Base-by-base conservation (phyloP, 371 early-diverging fungal species). In the Mucor sp. region DNA sequence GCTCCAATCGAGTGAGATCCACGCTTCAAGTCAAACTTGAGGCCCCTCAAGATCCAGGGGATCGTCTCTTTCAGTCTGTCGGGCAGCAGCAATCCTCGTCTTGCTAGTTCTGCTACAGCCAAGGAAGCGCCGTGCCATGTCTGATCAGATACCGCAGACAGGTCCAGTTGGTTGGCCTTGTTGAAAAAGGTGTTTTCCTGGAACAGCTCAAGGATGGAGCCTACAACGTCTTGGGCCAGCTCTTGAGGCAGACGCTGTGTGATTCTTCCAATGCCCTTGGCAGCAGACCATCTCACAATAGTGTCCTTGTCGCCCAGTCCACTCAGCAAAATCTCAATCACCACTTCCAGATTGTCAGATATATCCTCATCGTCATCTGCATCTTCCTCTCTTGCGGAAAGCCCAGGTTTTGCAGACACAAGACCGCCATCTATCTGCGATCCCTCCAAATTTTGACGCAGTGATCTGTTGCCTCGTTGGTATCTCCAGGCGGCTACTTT, bases 91-190 rank as follows among this genome's bases (percentile, higher is more conserved):
- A 97, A 74, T 0, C 97, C 97, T 27, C 96, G 82, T 12, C 96
- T 88, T 0, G 93, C 89, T 19, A 98, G 77, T 79, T 99, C 98
- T 1, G 98, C 99, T 11, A 98, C 71, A 3, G 95, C 89, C n/a
- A 98, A 82, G 44, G 94, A 93, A 0, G 92, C 91, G 21, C 99
- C 99, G 68, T 99, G 99, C 97, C 98, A 98, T 0, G 94, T 90
- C 60, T 86, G 78, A 65, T 98, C 98, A 0, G 93, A 92, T 11
- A 92, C 94, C 27, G 91, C 91, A 2, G 94, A 89, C 7, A 97
- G 63, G 60, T 97, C 93, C 14, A 87, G 64, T 12, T 67, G 41
- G 21, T 66, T 59, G 0, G 33, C 30, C 6, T 70, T 68, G 25
- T 67, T 69, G 0, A 70, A 71, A 19, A 87, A 68, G 0, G 87